Evolutionary conservation across 352 stramenopile species (phyloP).

Genomic region (Globisporangium yorkense): DNA sequence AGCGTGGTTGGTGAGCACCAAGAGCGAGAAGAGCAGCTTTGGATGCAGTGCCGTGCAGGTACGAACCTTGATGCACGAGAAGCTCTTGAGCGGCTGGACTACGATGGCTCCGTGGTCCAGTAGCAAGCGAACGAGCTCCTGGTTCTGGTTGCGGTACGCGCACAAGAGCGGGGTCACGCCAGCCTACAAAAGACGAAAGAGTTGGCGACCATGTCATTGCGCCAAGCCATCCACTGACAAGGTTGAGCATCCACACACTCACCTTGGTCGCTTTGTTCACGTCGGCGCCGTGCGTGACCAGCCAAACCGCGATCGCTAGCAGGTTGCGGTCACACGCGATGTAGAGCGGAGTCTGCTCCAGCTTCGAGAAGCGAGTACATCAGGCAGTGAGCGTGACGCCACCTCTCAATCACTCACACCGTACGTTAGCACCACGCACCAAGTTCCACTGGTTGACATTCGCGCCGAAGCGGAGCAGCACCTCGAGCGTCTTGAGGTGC

Average conservation of each 20-base stretch:
- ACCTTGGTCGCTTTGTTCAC: constrained; percentile 51
- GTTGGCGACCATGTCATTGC: not conserved
- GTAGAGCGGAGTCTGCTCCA: constrained; percentile 55
- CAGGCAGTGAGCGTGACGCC: not conserved
- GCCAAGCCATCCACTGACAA: not conserved
- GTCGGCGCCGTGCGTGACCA: constrained; percentile 46
- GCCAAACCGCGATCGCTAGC: constrained; percentile 30
- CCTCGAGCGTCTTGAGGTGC: constrained; percentile 49
- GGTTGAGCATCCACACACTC: not conserved
- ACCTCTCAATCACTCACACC: not conserved
- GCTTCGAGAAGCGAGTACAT: constrained; percentile 9
- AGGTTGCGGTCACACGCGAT: constrained; percentile 49
- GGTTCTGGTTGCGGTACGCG: constrained; percentile 49
- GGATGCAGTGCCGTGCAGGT: no score
- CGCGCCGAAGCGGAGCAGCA: constrained; percentile 45
- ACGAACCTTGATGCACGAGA: constrained; percentile 34
- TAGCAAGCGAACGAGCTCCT: constrained; percentile 31
- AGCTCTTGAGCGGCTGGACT: constrained; percentile 21
- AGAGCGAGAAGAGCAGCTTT: not conserved
- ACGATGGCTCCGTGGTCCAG: constrained; percentile 38
- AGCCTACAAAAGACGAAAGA: constrained; percentile 1
- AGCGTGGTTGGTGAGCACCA: not conserved
- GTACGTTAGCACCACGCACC: constrained; percentile 12
- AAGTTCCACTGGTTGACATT: constrained; percentile 49
- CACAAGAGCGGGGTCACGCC: constrained; percentile 49